phyloP scores from a whole-genome alignment of 1,139 yeast species.

The Pichia sp. region DNA sequence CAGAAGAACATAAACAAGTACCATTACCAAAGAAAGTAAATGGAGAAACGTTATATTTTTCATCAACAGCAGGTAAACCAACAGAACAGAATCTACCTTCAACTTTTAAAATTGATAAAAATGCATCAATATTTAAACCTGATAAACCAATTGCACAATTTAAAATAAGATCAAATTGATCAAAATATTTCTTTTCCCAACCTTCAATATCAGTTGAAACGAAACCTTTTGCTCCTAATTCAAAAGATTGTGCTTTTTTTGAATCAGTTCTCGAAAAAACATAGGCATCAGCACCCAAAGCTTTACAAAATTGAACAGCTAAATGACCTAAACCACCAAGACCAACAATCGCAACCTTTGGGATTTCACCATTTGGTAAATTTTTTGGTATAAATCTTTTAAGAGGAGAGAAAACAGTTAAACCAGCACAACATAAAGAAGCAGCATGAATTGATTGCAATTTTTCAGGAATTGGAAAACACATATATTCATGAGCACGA shows the following conservation, averaged over 20 bases:
- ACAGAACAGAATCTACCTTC: constrained; percentile 50
- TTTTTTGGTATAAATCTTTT: constrained; percentile 32
- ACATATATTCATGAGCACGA: constrained; percentile 48
- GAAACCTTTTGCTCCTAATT: constrained; percentile 48
- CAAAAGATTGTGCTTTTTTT: constrained; percentile 44
- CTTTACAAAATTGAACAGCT: constrained; percentile 50
- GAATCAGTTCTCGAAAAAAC: constrained; percentile 47
- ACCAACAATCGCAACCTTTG: constrained; percentile 50
- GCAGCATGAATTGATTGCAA: constrained; percentile 46
- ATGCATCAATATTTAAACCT: constrained; percentile 34
- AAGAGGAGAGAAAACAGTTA: constrained; percentile 55
- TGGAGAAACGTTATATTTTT: constrained; percentile 38
- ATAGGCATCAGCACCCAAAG: constrained; percentile 52
- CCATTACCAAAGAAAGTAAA: constrained; percentile 42
- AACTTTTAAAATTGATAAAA: constrained; percentile 36
- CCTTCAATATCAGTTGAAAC: constrained; percentile 42
- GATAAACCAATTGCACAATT: constrained; percentile 49
- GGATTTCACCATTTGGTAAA: constrained; percentile 33
- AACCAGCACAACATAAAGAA: constrained; percentile 62
- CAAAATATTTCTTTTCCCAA: constrained; percentile 34
- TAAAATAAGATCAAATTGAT: constrained; percentile 41
- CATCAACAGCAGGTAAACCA: constrained; percentile 44
- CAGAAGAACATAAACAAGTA: constrained; percentile 32
- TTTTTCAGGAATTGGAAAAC: constrained; percentile 50
- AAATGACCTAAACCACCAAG: constrained; percentile 58